Evolutionary conservation across 192 early-diverging fungal genomes (phyloP).

Genomic region (Dispira simplex): DNA sequence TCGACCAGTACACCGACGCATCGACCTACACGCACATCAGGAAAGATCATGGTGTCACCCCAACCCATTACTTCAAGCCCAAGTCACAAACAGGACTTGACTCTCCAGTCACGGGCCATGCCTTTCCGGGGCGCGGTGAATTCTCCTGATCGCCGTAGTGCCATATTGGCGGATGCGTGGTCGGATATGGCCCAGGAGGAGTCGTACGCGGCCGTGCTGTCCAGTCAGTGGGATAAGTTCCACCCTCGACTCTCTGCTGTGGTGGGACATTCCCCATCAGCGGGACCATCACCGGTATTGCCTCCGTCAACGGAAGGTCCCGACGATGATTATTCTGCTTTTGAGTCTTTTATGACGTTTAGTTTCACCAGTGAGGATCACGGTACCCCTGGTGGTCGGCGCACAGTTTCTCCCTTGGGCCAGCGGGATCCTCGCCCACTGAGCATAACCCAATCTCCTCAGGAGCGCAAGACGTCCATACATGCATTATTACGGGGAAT

Average conservation of each 20-base stretch:
- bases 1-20: too few species aligned
- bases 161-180: slow-evolving; percentile 7
- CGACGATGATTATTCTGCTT: not conserved
- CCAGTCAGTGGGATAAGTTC: not conserved
- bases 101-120: not conserved
- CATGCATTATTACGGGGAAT: too few species aligned
- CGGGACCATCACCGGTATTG: not conserved
- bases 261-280: not conserved
- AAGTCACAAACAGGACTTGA: too few species aligned
- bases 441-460: too few species aligned
- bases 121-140: not conserved
- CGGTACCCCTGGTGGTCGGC: not conserved
- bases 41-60: too few species aligned
- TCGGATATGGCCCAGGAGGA: slow-evolving; percentile 3
- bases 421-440: too few species aligned
- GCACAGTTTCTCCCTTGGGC: not conserved
- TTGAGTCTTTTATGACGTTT: slow-evolving; percentile 10
- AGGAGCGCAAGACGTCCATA: too few species aligned
- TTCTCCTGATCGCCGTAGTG: not conserved
- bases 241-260: not conserved
- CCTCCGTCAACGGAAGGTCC: not conserved
- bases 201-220: not conserved
- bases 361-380: slow-evolving; percentile 3
- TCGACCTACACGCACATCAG: too few species aligned
- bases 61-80: too few species aligned